Evolutionary conservation across 768 basidiomycete genomes (phyloP).

Genomic region (Trametes gibbosa): DNA sequence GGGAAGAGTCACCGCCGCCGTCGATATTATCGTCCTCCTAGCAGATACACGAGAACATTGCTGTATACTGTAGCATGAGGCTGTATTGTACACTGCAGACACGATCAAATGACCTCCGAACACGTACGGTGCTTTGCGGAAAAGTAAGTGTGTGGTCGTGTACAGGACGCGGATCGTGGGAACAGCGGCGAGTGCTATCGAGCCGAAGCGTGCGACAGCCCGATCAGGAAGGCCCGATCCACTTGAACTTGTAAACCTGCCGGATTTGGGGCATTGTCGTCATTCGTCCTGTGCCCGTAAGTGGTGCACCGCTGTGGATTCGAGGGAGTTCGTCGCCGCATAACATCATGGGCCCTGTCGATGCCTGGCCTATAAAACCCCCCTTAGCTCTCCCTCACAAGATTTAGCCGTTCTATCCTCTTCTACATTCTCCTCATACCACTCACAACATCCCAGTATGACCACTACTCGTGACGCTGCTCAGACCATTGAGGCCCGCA

Average conservation of each 20-base stretch:
- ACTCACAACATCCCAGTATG: constrained; percentile 12
- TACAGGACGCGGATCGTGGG: neutral
- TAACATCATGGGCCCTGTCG: constrained; percentile 17
- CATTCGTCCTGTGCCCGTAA: constrained; percentile 8
- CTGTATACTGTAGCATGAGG: too few relatives aligned
- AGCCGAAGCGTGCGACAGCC: constrained; percentile 5
- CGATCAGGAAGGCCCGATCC: constrained; percentile 8
- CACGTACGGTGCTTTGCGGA: neutral
- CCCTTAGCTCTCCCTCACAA: neutral
- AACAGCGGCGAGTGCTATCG: neutral
- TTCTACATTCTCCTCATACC: neutral
- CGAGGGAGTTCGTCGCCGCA: constrained; percentile 16
- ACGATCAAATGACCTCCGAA: too few relatives aligned
- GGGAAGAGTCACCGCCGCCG: too few relatives aligned
- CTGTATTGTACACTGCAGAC: too few relatives aligned
- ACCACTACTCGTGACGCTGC: constrained; percentile 14
- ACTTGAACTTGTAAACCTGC: constrained; percentile 21
- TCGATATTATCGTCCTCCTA: too few relatives aligned
- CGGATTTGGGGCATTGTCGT: constrained; percentile 21
- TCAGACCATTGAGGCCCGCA: constrained; percentile 28
- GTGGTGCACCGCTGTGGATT: constrained; percentile 19
- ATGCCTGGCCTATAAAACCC: constrained; percentile 8
- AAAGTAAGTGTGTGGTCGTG: too few relatives aligned
- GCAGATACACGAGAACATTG: too few relatives aligned
- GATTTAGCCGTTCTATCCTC: neutral